Conservation (phyloP, 2,329 filamentous ascomycete species). For the Nectriaceae sp. region DNA sequence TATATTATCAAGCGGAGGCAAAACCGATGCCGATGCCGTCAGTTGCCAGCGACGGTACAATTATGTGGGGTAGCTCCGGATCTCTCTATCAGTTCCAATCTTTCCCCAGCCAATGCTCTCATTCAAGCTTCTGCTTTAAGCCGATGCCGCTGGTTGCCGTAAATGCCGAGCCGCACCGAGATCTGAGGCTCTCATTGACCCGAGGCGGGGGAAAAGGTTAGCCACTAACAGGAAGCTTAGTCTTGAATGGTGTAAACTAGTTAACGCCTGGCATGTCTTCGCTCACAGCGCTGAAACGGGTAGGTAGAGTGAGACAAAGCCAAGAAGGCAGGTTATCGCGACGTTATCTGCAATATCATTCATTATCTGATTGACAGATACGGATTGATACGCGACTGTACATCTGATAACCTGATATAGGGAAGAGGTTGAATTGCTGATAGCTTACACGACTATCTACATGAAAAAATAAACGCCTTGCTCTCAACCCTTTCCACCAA, state of each 20-base stretch:
- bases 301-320: too few relatives aligned
- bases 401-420: too few relatives aligned
- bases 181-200: neutral
- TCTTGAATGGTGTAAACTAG: too few relatives aligned
- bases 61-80: constrained; percentile 14
- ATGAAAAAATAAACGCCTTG: constrained; percentile 16
- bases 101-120: neutral
- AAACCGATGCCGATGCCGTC: neutral
- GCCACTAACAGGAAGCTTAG: neutral
- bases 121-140: constrained; percentile 2
- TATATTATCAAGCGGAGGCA: neutral
- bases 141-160: constrained; percentile 28
- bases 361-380: too few relatives aligned
- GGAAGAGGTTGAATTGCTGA: too few relatives aligned
- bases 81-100: neutral
- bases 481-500: constrained; percentile 11
- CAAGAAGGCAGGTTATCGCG: too few relatives aligned
- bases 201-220: constrained; percentile 1
- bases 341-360: too few relatives aligned
- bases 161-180: constrained; percentile 21
- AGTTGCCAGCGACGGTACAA: neutral
- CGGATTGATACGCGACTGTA: too few relatives aligned
- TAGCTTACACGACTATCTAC: neutral
- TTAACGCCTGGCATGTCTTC: too few relatives aligned
- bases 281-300: too few relatives aligned